Evolutionary conservation across 2,329 filamentous ascomycete genomes (phyloP), one percentile per base, ranked within the genome.

Genomic region (Ophiosphaerella korrae): DNA sequence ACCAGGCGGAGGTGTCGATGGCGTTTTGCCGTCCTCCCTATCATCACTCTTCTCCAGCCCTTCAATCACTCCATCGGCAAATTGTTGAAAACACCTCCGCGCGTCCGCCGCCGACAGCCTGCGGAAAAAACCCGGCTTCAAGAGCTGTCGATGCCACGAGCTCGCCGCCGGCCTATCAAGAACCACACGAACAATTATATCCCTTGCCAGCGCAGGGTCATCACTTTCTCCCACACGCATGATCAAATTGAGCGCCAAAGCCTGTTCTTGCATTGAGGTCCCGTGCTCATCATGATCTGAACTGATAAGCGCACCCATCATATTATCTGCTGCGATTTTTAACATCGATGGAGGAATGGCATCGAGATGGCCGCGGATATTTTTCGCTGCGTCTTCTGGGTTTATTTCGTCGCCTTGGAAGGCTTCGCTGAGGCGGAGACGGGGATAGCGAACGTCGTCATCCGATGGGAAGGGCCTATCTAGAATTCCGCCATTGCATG

Each of bases 81-180:
- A 69, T 1, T 45, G 42, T 2, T 47, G 33, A 5, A 77, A 46
- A 42, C 73, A 67, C 3, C 44, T 42, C 11, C 62, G 50, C 1
- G 73, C 69, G 9, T 70, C 46, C 5, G 62, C 55, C 8, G 69
- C 60, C 0, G 74, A 53, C 1, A 78, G 59, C 4, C 66, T 51
- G 2, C 63, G 62, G 18, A 78, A 52, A n/a, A 75, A 68, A 1
- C 56, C 54, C 7, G 42, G 31, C 3, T 64, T 66, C 2, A 78
- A 54, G 2, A 77, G 46, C 32, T 59, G 48, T 4, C 76, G 67
- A 57, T 78, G 75, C 76, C 76, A 78, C 0, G 77, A 75, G 57
- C 74, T 77, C 32, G 74, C 64, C 13, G 71, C 63, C 5, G 73
- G 70, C n/a, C 57, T 60, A 12, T 70, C 52, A 2, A 73, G 36